These are phyloP conservation scores for Brasilioporus rufonigricans DNA, from an alignment of 768 basidiomycete species.

Conservation along the genomic window DNA sequence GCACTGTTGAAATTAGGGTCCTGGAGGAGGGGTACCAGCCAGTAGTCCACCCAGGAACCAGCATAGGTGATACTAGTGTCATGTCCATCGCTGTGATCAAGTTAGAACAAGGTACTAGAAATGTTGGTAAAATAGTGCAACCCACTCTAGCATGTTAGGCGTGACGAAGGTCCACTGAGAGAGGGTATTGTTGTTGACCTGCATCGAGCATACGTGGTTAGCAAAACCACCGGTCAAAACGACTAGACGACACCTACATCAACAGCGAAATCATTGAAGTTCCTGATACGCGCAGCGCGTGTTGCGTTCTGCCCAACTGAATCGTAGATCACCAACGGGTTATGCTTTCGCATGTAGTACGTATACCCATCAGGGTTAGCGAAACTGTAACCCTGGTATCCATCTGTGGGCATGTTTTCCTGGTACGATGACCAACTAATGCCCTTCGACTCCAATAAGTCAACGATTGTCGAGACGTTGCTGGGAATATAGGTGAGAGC, in stretches of 20 bases:
- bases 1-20: not conserved
- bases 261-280: conserved; percentile 60
- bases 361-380: conserved; percentile 8
- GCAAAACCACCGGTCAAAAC: not conserved
- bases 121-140: not conserved
- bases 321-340: conserved; percentile 50
- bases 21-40: conserved; percentile 18
- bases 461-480: conserved; percentile 57
- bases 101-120: not conserved
- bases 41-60: conserved; percentile 45
- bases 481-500: conserved; percentile 24
- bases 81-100: conserved; percentile 50
- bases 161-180: conserved; percentile 64
- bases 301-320: conserved; percentile 41
- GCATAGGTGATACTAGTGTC: conserved; percentile 54
- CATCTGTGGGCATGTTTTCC: conserved; percentile 53
- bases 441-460: conserved; percentile 54
- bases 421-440: conserved; percentile 62
- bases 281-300: conserved; percentile 46
- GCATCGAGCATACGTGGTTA: not conserved
- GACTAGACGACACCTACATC: conserved; percentile 35
- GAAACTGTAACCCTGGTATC: conserved; percentile 41
- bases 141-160: conserved; percentile 46
- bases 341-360: conserved; percentile 51
- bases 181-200: conserved; percentile 39